Base-by-base conservation (phyloP, 208 protist species). In the Leishmania major region DNA sequence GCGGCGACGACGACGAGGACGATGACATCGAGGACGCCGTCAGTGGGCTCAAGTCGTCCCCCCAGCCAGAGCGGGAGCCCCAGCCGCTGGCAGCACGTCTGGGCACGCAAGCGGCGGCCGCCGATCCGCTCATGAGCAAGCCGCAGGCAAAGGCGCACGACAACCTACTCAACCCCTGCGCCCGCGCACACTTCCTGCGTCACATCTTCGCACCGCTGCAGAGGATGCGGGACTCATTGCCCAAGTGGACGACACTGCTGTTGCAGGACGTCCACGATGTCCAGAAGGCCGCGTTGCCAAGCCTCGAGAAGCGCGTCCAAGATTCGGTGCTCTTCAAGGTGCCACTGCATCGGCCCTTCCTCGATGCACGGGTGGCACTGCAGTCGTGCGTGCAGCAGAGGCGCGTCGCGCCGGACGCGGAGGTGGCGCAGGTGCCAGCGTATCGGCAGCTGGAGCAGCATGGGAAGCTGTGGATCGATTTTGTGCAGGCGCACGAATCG, bases 191-290 rank as follows among this genome's bases (percentile, higher is more conserved):
- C 71, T 90, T 88, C 47, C 78, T 96, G 80, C 94, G 94, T 3
- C 90, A 91, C 40, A 73, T 93, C 35, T 97, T 96, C 82, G 86
- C 92, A 1, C 90, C 88, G 11, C 72, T 95, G 19, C 88, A 95
- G 64, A 87, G 85, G 69, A 59, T 76, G 2, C 89, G 91, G 15
- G 70, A 60, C 2, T 78, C 90, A 69, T 79, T 95, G 76, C 92
- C 91, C 19, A 89, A 88, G 81, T 84, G 79, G 31, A 78, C 91
- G 15, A 87, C 90, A 60, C 85, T 94, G 47, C 76, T 97, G 22
- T 70, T 95, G 45, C 67, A 87, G 19, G 88, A 92, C 25, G 25
- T 93, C 22, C 90, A 90, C 70, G 25, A 28, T 51, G 67, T 94
- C 25, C 92, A 97, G 81, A 80, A 85, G 37, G 55, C 83, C 55